phyloP scores from a whole-genome alignment of 495 filamentous ascomycete species.

The Penicillium fimorum region DNA sequence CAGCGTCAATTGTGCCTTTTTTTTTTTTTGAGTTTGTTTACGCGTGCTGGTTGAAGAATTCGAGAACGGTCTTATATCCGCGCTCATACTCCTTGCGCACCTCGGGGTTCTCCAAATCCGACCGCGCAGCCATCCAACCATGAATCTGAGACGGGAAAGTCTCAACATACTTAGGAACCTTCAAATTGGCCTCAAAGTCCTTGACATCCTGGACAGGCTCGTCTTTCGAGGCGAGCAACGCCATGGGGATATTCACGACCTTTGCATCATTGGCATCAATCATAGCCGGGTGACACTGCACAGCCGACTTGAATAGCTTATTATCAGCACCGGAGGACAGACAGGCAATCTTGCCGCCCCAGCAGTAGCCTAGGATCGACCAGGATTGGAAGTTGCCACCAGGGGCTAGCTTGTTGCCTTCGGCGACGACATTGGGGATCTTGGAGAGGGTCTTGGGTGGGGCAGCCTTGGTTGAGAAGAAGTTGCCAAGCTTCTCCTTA shows the following conservation, averaged over 20 bases:
- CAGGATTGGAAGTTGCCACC: constrained; percentile 61
- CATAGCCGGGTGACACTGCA: constrained; percentile 83
- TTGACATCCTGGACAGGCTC: constrained; percentile 65
- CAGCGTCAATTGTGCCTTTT: background rate
- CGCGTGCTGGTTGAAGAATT: constrained; percentile 74
- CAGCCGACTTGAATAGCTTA: constrained; percentile 65
- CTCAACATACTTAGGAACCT: constrained; percentile 70
- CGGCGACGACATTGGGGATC: constrained; percentile 60
- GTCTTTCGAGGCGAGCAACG: constrained; percentile 66
- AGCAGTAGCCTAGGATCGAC: constrained; percentile 92
- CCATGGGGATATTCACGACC: constrained; percentile 61
- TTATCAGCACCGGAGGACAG: constrained; percentile 56
- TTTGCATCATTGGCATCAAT: constrained; percentile 71
- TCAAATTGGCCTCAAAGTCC: constrained; percentile 66
- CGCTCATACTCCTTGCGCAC: constrained; percentile 75
- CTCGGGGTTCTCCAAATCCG: constrained; percentile 62
- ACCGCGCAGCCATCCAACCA: constrained; percentile 86
- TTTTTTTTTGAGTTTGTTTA: constrained; percentile 35
- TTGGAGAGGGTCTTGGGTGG: constrained; percentile 61
- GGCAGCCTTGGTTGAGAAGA: constrained; percentile 70
- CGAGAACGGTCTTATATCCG: constrained; percentile 71
- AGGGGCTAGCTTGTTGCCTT: constrained; percentile 48
- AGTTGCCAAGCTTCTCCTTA: constrained; percentile 67
- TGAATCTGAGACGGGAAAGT: constrained; percentile 80
- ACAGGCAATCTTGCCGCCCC: constrained; percentile 82